Evolutionary conservation across 805 yeast species (phyloP), one percentile per base, ranked within the genome.

Genomic region (Starmerella stigmatis): DNA sequence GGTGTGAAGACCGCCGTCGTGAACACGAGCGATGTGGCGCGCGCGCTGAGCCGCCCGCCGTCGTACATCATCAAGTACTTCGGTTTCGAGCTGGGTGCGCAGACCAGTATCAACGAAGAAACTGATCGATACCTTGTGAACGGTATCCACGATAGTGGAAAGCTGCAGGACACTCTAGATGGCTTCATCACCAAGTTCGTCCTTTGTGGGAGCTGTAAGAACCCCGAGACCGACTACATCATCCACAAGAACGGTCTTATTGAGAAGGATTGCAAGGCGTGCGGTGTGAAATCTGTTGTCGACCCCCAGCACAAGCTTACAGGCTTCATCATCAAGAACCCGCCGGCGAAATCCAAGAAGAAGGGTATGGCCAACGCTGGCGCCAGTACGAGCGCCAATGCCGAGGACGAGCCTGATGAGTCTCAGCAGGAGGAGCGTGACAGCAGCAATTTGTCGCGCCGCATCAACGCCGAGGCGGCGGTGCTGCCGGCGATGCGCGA

Each of bases 1-100:
- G 98, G 98, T 79, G 92, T 92, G 69, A 88, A 86, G 66, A 92
- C 98, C 20, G 94, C 89, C 45, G 80, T 92, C 46, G 76, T 86
- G 55, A 92, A 92, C 67, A 78, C 86, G 45, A 70, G 82, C 31
- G 97, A 92, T 61, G 96, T 92, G 50, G 94, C 96, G 32, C 78
- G 95, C 60, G 94, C 97, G 19, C 73, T 92, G 53, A 84, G 83
- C 56, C 80, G 98, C 68, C 97, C 98, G 27, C 78, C 96, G 29
- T 69, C 89, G 27, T 92, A 92, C 62, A 77, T 92, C 51, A 79
- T 92, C 65, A 92, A 92, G 70, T 92, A 77, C 67, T 92, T 92
- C 63, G 98, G 98, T 33, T 83, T 81, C 60, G 98, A 92, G 69
- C 74, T 92, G 48, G 98, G 98, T 67, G 97, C 98, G 11, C 96